phyloP scores from a whole-genome alignment of 1,139 yeast species.

The Tardiomyces blankii region DNA sequence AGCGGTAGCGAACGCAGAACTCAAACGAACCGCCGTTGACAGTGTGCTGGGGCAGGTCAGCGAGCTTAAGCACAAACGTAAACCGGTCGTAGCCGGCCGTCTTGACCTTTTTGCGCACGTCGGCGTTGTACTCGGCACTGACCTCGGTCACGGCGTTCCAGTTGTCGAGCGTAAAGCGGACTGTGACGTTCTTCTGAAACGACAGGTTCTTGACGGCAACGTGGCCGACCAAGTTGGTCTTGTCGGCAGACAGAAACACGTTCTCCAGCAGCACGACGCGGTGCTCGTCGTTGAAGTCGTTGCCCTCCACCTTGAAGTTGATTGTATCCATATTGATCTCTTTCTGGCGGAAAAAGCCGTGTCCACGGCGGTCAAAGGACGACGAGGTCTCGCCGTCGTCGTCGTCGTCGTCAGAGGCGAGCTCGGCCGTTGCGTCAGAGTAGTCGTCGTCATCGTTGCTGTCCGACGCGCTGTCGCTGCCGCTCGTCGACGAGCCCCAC shows the following conservation, averaged over 20 bases:
- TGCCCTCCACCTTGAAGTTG: conserved; percentile 14
- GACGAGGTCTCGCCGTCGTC: conserved; percentile 20
- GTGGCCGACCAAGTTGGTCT: conserved; percentile 51
- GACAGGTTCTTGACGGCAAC: conserved; percentile 63
- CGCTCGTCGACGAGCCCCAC: conserved; percentile 14
- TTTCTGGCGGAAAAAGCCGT: background rate
- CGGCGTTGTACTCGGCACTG: conserved; percentile 52
- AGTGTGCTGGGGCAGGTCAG: conserved; percentile 22
- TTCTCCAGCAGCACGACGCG: conserved; percentile 51
- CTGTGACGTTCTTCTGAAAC: conserved; percentile 49
- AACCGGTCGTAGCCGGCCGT: conserved; percentile 31
- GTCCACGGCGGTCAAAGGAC: conserved; percentile 8
- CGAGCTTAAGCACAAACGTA: conserved; percentile 34
- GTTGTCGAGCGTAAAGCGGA: conserved; percentile 56
- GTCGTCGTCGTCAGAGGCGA: conserved; percentile 14
- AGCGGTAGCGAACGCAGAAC: conserved; percentile 50
- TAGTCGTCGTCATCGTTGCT: conserved; percentile 22
- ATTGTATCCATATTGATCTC: background rate
- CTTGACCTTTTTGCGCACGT: conserved; percentile 37
- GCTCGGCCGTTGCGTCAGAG: conserved; percentile 2
- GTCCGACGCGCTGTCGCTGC: conserved; percentile 12
- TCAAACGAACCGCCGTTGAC: conserved; percentile 26
- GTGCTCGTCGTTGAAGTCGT: conserved; percentile 7
- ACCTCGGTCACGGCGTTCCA: conserved; percentile 69
- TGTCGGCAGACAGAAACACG: conserved; percentile 47